phyloP scores from a whole-genome alignment of 441 rosid species.

The Jatropha multifida region DNA sequence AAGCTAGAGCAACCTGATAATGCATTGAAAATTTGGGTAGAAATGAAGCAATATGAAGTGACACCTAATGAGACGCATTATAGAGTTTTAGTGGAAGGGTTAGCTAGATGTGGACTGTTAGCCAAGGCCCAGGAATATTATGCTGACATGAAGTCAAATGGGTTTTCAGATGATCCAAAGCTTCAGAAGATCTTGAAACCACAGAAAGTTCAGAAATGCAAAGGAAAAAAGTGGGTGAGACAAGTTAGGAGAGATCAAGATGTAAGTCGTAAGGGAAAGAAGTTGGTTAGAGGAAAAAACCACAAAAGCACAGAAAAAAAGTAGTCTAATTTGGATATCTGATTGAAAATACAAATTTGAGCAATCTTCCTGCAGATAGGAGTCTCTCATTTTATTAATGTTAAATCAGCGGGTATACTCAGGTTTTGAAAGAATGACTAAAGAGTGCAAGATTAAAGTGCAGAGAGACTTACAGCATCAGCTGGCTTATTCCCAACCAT shows the following conservation, averaged over 20 bases:
- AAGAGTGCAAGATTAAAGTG: not conserved
- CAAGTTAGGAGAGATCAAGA: conserved; percentile 27
- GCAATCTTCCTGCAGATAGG: not conserved
- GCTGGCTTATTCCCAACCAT: conserved; percentile 8
- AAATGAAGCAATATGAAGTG: conserved; percentile 61
- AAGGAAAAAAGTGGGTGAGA: conserved; percentile 21
- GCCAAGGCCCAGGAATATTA: conserved; percentile 55
- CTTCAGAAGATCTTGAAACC: conserved; percentile 53
- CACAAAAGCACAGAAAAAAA: conserved; percentile 19
- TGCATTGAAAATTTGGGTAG: conserved; percentile 68
- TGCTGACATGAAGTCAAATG: conserved; percentile 64
- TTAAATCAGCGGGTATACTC: not conserved
- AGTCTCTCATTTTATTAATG: conserved; percentile 7
- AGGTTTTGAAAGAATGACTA: not conserved
- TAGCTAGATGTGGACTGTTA: conserved; percentile 54
- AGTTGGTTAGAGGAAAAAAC: conserved; percentile 15
- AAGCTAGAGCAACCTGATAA: conserved; percentile 57
- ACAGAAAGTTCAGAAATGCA: conserved; percentile 18
- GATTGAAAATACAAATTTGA: not conserved
- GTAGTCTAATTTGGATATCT: not conserved
- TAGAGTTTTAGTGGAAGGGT: conserved; percentile 50
- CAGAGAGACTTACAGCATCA: not conserved
- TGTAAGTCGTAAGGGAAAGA: conserved; percentile 25
- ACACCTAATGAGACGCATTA: conserved; percentile 46
- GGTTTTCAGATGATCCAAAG: conserved; percentile 70